Percentiles rank a stretch among this genome's conserved stretches.
Evolutionary conservation across 106 monocot species (phyloP).

Genomic region (Dioscorea alata): DNA sequence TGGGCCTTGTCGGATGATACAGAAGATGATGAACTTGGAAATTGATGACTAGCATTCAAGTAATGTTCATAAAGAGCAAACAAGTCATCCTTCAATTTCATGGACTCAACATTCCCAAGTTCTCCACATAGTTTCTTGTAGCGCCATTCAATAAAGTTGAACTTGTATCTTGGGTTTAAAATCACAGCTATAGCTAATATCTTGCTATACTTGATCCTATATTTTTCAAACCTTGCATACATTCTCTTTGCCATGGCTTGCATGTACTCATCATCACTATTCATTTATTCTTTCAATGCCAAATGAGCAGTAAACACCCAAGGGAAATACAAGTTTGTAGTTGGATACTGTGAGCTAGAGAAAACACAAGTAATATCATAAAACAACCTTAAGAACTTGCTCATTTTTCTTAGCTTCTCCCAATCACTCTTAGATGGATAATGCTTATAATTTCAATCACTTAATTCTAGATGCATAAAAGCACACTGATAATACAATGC

Average conservation of each 20-base stretch:
- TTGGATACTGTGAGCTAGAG: conserved; percentile 4
- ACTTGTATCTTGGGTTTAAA: not conserved
- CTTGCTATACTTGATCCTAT: not conserved
- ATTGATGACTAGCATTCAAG: not conserved
- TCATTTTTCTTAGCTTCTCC: too few relatives aligned
- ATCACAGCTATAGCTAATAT: not conserved
- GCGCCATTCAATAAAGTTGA: not conserved
- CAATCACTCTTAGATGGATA: conserved; percentile 11
- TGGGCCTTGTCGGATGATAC: too few relatives aligned
- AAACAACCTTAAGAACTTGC: not conserved
- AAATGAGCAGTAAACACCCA: not conserved
- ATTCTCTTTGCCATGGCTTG: not conserved
- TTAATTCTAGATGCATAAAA: not conserved
- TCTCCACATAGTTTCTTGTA: not conserved
- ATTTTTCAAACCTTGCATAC: not conserved
- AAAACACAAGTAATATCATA: conserved; percentile 3
- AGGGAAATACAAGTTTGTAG: conserved; percentile 5
- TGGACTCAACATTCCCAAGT: too few relatives aligned
- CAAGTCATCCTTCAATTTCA: too few relatives aligned
- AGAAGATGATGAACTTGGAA: too few relatives aligned
- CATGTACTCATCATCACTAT: not conserved
- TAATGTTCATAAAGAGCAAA: too few relatives aligned
- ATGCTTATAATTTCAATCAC: conserved; percentile 2
- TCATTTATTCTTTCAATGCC: not conserved
- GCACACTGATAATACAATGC: not conserved